A percentile compares a stretch with the other conserved stretches of the same genome.
These are phyloP conservation scores for Gossypium trilobum DNA, from an alignment of 441 rosid genomes.

Conservation along the genomic window DNA sequence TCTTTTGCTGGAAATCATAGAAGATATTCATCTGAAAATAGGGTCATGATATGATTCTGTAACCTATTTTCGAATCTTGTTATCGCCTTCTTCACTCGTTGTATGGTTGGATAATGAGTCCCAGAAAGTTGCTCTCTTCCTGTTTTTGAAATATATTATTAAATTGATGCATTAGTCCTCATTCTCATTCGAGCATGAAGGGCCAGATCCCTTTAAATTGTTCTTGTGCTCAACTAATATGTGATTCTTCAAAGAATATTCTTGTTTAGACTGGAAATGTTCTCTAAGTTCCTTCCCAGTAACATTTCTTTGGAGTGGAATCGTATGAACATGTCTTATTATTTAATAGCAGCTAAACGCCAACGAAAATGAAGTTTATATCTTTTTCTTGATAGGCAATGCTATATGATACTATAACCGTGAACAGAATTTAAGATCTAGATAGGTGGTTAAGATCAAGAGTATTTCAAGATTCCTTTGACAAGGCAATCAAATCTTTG, in stretches of 20 bases:
- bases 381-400: background rate
- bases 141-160: background rate
- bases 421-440: background rate
- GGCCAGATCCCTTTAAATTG: background rate
- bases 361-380: background rate
- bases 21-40: background rate
- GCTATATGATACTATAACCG: background rate
- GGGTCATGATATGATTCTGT: background rate
- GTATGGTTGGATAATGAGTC: slow-evolving; percentile 1
- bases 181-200: background rate
- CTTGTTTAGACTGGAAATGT: background rate
- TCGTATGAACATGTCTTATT: background rate
- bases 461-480: no score
- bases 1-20: slow-evolving; percentile 1
- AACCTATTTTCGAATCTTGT: slow-evolving; percentile 4
- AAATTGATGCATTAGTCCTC: background rate
- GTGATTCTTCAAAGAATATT: background rate
- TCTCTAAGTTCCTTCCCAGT: background rate
- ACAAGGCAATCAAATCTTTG: no score
- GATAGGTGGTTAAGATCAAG: background rate
- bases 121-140: background rate
- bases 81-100: background rate
- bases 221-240: background rate
- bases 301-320: background rate
- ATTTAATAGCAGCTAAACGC: background rate